phyloP scores from a whole-genome alignment of 495 filamentous ascomycete species.

The Copromyces sp. region DNA sequence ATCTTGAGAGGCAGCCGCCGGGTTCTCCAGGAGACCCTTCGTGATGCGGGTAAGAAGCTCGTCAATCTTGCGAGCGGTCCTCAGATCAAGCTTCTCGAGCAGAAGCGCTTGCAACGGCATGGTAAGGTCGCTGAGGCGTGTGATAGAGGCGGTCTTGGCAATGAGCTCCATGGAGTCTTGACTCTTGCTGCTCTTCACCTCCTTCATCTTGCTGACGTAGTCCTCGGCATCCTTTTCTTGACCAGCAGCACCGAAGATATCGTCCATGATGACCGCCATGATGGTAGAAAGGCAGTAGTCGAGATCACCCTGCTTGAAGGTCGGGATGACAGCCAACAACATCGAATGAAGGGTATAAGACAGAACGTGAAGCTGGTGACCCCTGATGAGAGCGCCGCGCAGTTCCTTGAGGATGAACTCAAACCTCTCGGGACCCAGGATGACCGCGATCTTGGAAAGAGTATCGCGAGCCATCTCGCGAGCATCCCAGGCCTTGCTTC shows the following conservation, averaged over 20 bases:
- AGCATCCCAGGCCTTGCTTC: conserved; percentile 78
- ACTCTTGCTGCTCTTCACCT: conserved; percentile 95
- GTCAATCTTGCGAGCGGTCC: conserved; percentile 77
- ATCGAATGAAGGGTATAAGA: conserved; percentile 94
- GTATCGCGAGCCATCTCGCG: conserved; percentile 86
- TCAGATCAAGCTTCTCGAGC: conserved; percentile 68
- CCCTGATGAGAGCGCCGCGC: conserved; percentile 64
- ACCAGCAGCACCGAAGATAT: conserved; percentile 91
- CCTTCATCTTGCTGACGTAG: conserved; percentile 91
- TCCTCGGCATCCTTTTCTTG: conserved; percentile 96
- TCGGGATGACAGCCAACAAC: conserved; percentile 61
- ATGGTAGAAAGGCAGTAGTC: conserved; percentile 79
- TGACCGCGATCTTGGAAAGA: conserved; percentile 64
- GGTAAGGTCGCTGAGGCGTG: conserved; percentile 62
- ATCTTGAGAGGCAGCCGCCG: conserved; percentile 60
- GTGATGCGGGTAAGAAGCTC: conserved; percentile 77
- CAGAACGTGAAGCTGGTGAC: conserved; percentile 90
- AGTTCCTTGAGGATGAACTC: conserved; percentile 91
- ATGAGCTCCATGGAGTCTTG: conserved; percentile 95
- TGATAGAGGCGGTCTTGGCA: conserved; percentile 65
- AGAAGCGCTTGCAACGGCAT: conserved; percentile 67
- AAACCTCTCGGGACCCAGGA: conserved; percentile 74
- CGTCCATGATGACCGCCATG: conserved; percentile 84
- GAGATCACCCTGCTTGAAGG: conserved; percentile 69
- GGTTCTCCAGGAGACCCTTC: conserved; percentile 71